Conservation (phyloP, 805 yeast species). For the Hanseniaspora meyeri region DNA sequence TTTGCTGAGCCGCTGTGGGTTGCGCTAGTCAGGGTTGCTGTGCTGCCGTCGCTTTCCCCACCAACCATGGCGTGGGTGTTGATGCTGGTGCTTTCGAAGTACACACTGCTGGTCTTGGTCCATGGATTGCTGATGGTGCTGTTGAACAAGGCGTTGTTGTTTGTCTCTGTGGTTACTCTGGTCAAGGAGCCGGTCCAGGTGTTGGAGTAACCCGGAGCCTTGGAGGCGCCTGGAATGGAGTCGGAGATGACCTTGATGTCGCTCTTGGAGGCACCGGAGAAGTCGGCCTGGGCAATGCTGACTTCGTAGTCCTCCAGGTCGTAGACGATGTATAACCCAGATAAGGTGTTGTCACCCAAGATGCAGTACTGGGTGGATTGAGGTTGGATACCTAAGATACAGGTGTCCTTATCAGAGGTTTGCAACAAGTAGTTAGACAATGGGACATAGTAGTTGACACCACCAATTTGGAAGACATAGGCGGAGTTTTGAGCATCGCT, state of each 20-base stretch:
- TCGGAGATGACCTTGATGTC: conserved; percentile 36
- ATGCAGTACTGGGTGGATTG: conserved; percentile 21
- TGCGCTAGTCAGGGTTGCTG: not conserved
- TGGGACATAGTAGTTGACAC: conserved; percentile 42
- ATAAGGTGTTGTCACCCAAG: conserved; percentile 41
- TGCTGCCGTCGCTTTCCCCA: not conserved
- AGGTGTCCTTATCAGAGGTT: conserved; percentile 21
- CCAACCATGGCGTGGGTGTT: not conserved
- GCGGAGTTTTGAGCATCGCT: conserved; percentile 17
- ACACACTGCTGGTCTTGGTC: conserved; percentile 8
- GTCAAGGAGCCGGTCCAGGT: conserved; percentile 21
- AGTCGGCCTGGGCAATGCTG: conserved; percentile 34
- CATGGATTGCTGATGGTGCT: conserved; percentile 12
- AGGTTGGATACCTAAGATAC: conserved; percentile 34
- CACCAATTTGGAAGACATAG: conserved; percentile 45
- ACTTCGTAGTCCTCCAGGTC: conserved; percentile 34
- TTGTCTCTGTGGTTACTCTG: conserved; percentile 19
- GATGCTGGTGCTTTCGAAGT: conserved; percentile 11
- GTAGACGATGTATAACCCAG: conserved; percentile 40
- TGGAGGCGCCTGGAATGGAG: conserved; percentile 38
- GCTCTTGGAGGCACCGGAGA: conserved; percentile 22
- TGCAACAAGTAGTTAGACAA: conserved; percentile 26
- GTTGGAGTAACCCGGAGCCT: conserved; percentile 33
- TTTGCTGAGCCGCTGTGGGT: not conserved
- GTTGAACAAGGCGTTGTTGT: conserved; percentile 19